Base-by-base conservation (phyloP, 495 filamentous ascomycete species). In the Penicillium daleae region DNA sequence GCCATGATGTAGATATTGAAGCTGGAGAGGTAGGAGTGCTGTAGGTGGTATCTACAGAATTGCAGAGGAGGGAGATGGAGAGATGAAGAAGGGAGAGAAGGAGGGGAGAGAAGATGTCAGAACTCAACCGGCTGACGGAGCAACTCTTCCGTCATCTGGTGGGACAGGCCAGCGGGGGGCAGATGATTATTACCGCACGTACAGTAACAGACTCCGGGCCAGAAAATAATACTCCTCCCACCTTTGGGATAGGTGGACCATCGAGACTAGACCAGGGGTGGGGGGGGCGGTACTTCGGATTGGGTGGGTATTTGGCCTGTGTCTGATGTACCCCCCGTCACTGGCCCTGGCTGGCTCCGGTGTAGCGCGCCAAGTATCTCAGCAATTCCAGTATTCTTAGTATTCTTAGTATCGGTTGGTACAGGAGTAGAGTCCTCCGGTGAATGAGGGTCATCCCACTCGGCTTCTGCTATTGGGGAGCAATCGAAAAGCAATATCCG, bases 391-490 rank as follows among this genome's bases (percentile, higher is more conserved):
- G 46, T 27, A 50, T 26, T 29, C 13, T 31, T 31, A n/a, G n/a
- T n/a, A n/a, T n/a, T n/a, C n/a, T 31, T 56, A 39, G 35, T 39
- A 39, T 39, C 35, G 35, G 35, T 57, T 42, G 63, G 63, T 68
- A 66, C 66, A 75, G 77, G 77, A 80, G 76, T 70, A 80, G 71
- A 76, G 74, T 78, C 67, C 71, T 78, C 77, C 77, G 77, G 73
- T 37, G 70, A 53, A 58, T 48, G 59, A 60, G 54, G 62, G 66
- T 66, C 64, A 70, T 70, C 69, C 65, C 71, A 72, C 67, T 71
- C 68, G 66, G 63, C 32, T 69, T 66, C 63, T 70, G 59, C 21
- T 64, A 39, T 54, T 49, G 56, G 56, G 50, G 32, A 54, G n/a
- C 12, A 37, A 7, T 60, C 39, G 40, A 35, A 51, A 55, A 60